phyloP scores from a whole-genome alignment of 257 asterid species.

The Solanum megistacrolobum region DNA sequence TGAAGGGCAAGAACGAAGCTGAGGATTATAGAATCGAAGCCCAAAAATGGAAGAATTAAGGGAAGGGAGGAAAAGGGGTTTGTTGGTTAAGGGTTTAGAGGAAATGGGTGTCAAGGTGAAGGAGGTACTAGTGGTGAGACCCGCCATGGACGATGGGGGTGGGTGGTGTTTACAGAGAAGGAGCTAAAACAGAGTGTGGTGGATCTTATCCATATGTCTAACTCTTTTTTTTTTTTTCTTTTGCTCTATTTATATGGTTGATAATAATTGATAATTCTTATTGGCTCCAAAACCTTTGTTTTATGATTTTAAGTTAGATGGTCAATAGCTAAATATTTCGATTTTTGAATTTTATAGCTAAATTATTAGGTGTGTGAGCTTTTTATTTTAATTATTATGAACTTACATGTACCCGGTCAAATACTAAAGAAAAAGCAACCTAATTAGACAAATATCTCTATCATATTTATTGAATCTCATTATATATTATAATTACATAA shows the following conservation, averaged over 20 bases:
- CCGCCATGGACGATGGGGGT: constrained; percentile 55
- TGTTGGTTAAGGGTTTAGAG: constrained; percentile 14
- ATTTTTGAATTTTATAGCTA: no score
- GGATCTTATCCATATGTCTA: constrained; percentile 17
- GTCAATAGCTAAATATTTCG: no score
- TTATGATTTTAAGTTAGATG: neutral
- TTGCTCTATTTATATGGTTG: neutral
- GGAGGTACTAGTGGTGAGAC: constrained; percentile 49
- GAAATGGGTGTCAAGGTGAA: constrained; percentile 42
- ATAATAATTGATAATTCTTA: neutral
- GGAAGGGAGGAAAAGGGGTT: constrained; percentile 3
- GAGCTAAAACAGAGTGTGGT: neutral
- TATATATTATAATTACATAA: no score
- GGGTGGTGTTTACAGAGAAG: neutral
- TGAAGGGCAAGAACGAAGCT: constrained; percentile 3
- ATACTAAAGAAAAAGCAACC: no score
- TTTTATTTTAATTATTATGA: no score
- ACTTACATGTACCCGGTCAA: no score
- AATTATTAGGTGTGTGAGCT: no score
- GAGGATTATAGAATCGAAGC: constrained; percentile 16
- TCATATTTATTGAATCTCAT: no score
- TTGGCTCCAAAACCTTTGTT: neutral
- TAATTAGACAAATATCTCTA: neutral
- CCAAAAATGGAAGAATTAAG: constrained; percentile 22
- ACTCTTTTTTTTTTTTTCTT: neutral